Conservation (phyloP, 805 yeast species). For the Pichia manshurica region DNA sequence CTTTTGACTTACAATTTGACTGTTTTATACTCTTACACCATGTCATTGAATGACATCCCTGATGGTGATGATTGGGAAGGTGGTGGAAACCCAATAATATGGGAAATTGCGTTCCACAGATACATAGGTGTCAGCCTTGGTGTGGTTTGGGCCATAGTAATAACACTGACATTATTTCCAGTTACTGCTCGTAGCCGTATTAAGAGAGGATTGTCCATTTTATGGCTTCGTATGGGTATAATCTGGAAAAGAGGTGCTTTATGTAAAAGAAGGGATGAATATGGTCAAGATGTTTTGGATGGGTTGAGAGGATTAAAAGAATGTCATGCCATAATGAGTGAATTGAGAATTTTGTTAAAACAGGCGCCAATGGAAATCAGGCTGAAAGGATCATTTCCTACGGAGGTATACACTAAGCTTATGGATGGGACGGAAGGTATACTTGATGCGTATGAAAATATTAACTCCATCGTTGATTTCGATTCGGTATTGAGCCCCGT, state of each 20-base stretch:
- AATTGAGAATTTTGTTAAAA: conserved; percentile 51
- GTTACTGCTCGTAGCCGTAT: conserved; percentile 69
- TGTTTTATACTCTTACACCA: conserved; percentile 66
- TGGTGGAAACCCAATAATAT: conserved; percentile 60
- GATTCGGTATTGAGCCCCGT: conserved; percentile 48
- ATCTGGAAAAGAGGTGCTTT: conserved; percentile 76
- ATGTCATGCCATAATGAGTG: conserved; percentile 50
- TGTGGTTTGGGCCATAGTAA: conserved; percentile 66
- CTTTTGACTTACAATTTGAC: conserved; percentile 73
- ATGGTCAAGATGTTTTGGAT: conserved; percentile 26
- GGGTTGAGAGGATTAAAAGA: conserved; percentile 40
- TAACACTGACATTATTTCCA: conserved; percentile 64
- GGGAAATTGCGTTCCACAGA: conserved; percentile 73
- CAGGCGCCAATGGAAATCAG: conserved; percentile 76
- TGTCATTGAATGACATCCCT: conserved; percentile 41
- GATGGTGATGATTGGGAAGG: conserved; percentile 61
- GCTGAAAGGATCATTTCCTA: conserved; percentile 67
- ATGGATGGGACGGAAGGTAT: conserved; percentile 55
- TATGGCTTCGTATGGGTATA: conserved; percentile 78
- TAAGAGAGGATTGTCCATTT: conserved; percentile 55
- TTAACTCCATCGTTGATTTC: conserved; percentile 61
- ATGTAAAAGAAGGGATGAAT: conserved; percentile 33
- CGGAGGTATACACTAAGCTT: conserved; percentile 42
- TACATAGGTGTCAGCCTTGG: conserved; percentile 69
- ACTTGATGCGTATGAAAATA: conserved; percentile 69